phyloP scores from a whole-genome alignment of 257 asterid species.

The Solanum etuberosum region DNA sequence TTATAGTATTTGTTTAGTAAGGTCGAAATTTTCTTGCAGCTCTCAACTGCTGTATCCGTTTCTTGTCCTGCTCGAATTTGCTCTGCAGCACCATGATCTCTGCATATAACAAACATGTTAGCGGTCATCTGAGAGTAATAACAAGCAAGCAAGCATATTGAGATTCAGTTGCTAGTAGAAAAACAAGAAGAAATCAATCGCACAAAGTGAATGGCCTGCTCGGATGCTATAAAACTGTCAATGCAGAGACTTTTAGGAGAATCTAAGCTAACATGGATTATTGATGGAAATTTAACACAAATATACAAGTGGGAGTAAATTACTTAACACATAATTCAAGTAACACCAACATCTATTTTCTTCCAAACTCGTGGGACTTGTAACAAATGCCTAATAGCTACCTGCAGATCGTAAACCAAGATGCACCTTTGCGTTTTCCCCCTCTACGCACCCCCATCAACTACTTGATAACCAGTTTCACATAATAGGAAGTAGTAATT shows the following conservation, averaged over 20 bases:
- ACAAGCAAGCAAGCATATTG: neutral
- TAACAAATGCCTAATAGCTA: neutral
- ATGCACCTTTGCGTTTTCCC: neutral
- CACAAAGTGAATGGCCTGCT: neutral
- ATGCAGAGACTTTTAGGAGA: neutral
- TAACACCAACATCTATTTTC: neutral
- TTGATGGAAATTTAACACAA: neutral
- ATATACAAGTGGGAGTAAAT: neutral
- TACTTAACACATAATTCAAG: neutral
- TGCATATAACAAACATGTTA: conserved; percentile 12
- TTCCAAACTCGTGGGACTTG: neutral
- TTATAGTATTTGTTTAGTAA: conserved; percentile 16
- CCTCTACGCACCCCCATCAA: neutral
- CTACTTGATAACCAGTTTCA: neutral
- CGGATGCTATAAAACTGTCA: neutral
- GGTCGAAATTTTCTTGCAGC: conserved; percentile 85
- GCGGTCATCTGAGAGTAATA: neutral
- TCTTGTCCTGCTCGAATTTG: conserved; percentile 91
- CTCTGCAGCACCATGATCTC: conserved; percentile 80
- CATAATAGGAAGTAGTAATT: neutral
- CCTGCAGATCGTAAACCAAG: neutral
- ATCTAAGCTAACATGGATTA: neutral
- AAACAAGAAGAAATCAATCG: neutral
- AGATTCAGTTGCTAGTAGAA: neutral
- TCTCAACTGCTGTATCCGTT: conserved; percentile 78